Evolutionary conservation across 1,139 yeast species (phyloP).

Genomic region (Protomyces arabidopsidicola): DNA sequence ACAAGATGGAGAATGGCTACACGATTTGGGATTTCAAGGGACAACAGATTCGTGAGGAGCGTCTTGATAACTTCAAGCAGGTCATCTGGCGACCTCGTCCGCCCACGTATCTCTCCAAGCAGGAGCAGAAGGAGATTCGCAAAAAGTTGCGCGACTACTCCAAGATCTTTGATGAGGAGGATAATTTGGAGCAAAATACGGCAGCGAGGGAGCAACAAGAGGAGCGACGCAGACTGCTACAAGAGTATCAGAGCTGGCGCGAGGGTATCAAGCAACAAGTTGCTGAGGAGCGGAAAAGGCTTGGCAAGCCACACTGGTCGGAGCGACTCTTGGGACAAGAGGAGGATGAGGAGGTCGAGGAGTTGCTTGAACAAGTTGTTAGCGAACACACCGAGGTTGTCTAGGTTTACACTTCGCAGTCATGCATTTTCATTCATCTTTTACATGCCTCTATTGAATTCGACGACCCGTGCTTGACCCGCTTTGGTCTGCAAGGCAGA

Average conservation of each 20-base stretch:
- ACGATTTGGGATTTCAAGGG: slow-evolving; percentile 84
- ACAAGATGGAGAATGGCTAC: slow-evolving; percentile 82
- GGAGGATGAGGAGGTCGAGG: slow-evolving; percentile 25
- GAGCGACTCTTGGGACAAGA: slow-evolving; percentile 19
- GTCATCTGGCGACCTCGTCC: slow-evolving; percentile 99
- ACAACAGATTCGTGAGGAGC: slow-evolving; percentile 64
- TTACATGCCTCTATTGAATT: slow-evolving; percentile 23
- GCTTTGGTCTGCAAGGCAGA: background rate
- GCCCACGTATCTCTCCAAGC: slow-evolving; percentile 63
- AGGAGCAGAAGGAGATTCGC: slow-evolving; percentile 82
- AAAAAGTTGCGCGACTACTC: slow-evolving; percentile 85
- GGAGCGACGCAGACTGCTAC: slow-evolving; percentile 73
- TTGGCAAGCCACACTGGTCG: slow-evolving; percentile 24
- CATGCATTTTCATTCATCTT: background rate
- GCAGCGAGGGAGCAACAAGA: slow-evolving; percentile 86
- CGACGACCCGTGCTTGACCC: slow-evolving; percentile 1
- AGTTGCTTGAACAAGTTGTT: slow-evolving; percentile 35
- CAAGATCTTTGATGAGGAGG: slow-evolving; percentile 89
- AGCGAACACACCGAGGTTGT: slow-evolving; percentile 37
- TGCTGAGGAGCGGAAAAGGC: slow-evolving; percentile 27
- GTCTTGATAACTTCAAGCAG: slow-evolving; percentile 76
- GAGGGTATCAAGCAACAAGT: slow-evolving; percentile 41
- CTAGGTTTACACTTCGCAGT: background rate
- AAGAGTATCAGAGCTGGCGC: slow-evolving; percentile 86
- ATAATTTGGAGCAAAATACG: slow-evolving; percentile 94